Evolutionary conservation across 2,329 filamentous ascomycete species (phyloP), one percentile per base, ranked within the genome.

Genomic region (Trichophyton schoenleinii): DNA sequence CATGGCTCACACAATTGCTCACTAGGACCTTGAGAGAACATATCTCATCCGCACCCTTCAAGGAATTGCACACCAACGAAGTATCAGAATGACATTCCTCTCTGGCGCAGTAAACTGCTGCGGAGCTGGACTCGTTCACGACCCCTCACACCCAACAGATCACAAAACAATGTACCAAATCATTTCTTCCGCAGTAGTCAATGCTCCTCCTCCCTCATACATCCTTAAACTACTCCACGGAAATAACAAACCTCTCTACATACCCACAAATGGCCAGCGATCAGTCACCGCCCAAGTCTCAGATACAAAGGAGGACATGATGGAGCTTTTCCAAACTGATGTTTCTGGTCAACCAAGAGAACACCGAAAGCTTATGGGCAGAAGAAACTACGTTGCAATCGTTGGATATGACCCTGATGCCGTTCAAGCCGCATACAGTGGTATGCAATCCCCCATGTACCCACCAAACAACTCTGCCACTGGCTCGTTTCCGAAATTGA

Each of bases 161-260:
- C 91, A 97, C 81, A 99, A 97, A 77, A 96, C 94, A 31, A 99
- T 99, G 92, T 99, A 97, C 77, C 94, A 99, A 74, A 83, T 99
- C 72, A 96, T 97, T 72, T 87, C 91, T 1, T 91, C 91, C 2
- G 86, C 91, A 5, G 89, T 99, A 63, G 92, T 97, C 60, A 95
- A 95, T 55, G 87, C 88, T 0, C 92, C 94, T 0, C 88, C 90
- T 1, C 83, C 87, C 57, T 83, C 82, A 66, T 96, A 96, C 75
- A 86, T 97, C 48, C 81, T 97, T 67, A 95, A 95, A 73, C 83
- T 99, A 70, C 85, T 99, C n/a, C 91, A 97, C 79, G 70, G 71
- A 63, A 94, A 88, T 79, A 92, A 91, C 77, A 94, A 92, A 74
- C 84, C 88, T 42, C 84, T 97, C 31, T 99, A 96, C 73, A 81